These are phyloP conservation scores for Suhomyces choctaworum DNA, from an alignment of 1,139 yeast species.

Conservation along the genomic window DNA sequence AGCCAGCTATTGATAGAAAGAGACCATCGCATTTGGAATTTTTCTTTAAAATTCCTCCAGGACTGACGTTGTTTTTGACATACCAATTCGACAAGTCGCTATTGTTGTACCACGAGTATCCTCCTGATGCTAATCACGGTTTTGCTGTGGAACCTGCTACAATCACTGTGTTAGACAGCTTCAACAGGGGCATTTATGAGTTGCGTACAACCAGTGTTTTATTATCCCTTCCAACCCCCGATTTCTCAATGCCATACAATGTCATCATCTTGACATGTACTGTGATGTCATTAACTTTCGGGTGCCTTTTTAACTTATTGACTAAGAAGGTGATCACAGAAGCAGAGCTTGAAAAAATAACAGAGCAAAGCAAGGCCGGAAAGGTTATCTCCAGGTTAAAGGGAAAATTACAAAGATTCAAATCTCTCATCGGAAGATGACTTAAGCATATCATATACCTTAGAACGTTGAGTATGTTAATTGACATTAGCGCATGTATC, in stretches of 20 bases:
- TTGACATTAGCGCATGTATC: no score
- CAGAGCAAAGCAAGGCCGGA: conserved; percentile 26
- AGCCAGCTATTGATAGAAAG: conserved; percentile 76
- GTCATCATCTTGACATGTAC: conserved; percentile 94
- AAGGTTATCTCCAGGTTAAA: conserved; percentile 20
- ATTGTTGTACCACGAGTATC: conserved; percentile 85
- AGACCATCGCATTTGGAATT: conserved; percentile 87
- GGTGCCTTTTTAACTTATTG: conserved; percentile 77
- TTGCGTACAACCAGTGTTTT: conserved; percentile 82
- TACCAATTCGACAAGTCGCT: conserved; percentile 87
- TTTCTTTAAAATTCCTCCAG: conserved; percentile 61
- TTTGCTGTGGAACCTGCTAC: conserved; percentile 93
- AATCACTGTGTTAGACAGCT: conserved; percentile 47
- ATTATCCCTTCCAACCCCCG: conserved; percentile 92
- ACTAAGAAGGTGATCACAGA: conserved; percentile 77
- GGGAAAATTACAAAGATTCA: conserved; percentile 13
- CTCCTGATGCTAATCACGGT: conserved; percentile 99
- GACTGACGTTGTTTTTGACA: conserved; percentile 59
- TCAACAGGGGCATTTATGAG: conserved; percentile 42
- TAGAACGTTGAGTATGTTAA: no score
- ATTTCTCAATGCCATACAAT: conserved; percentile 98
- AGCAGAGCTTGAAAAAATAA: conserved; percentile 60
- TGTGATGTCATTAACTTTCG: conserved; percentile 88
- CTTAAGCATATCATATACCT: background rate
- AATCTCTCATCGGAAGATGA: conserved; percentile 8